Evolutionary conservation across 768 basidiomycete genomes (phyloP), one percentile per base, ranked within the genome.

Genomic region (Boletus eberwhitei): DNA sequence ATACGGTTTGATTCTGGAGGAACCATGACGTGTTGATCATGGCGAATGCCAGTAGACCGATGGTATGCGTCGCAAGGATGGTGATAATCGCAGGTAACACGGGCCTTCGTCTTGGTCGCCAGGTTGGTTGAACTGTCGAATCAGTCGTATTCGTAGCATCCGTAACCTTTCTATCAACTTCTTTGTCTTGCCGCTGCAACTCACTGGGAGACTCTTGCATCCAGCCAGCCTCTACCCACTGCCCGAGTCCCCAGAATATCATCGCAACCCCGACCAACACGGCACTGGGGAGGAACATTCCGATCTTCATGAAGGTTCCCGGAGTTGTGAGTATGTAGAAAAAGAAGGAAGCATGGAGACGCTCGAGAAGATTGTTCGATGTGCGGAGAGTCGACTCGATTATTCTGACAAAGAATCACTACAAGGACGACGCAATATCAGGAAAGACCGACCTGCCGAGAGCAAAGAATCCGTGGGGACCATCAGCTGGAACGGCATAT

Each of bases 341-440:
- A 77, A 98, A 98, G 73, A 96, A 95, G 0, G 96, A 98, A 2
- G 95, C 95, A 69, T 99, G 97, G 21, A 98, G 83, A 16, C 97
- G 85, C 67, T 99, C 97, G 19, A 98, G 79, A 7, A 98, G 80
- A 66, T 99, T 99, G 72, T 97, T 98, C 67, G 86, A 83, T 14
- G 94, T 90, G 54, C 95, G 83, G 32, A 97, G 78, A 14, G 89
- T 85, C 2, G 93, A 93, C 73, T 99, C 97, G 36, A 94, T 66
- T 42, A 87, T 79, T 41, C 93, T 95, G 55, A 24, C 24, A 24
- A 48, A 9, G 26, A 17, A 22, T 60, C 42, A 46, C 42, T 34
- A 57, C 19, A 38, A 32, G 13, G 29, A 46, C 4, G 48, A 8
- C 9, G 21, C 13, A 5, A 31, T 13, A 43, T 26, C 41, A 29